Evolutionary conservation across 2,329 filamentous ascomycete species (phyloP).

Genomic region (Colletotrichum chlorophyti): DNA sequence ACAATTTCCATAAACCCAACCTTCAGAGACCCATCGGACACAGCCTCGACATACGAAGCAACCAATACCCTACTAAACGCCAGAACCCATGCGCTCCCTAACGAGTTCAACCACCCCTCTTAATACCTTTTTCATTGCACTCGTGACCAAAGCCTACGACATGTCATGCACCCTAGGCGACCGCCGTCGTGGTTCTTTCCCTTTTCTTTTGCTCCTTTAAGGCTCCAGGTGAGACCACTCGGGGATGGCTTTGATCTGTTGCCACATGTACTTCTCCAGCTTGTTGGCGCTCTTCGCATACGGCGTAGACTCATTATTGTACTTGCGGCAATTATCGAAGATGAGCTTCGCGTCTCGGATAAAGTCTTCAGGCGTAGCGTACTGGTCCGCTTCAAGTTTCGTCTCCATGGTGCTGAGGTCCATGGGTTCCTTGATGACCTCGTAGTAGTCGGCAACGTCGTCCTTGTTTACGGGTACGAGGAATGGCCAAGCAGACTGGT

Average conservation of each 20-base stretch:
- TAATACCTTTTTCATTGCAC: constrained; percentile 1
- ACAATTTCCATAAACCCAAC: too few relatives aligned
- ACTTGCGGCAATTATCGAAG: constrained; percentile 93
- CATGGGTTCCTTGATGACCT: constrained; percentile 98
- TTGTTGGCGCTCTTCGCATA: constrained; percentile 97
- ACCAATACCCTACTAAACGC: constrained; percentile 10
- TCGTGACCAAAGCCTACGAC: constrained; percentile 9
- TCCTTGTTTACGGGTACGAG: constrained; percentile 91
- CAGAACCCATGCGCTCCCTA: background rate
- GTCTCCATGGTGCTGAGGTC: constrained; percentile 94
- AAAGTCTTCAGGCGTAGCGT: constrained; percentile 91
- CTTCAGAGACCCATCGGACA: too few relatives aligned
- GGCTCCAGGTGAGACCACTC: constrained; percentile 80
- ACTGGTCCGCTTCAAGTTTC: constrained; percentile 92
- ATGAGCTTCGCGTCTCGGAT: constrained; percentile 87
- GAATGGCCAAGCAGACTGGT: constrained; percentile 93
- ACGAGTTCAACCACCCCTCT: background rate
- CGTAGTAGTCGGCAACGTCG: constrained; percentile 98
- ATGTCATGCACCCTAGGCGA: constrained; percentile 8
- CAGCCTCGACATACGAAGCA: too few relatives aligned
- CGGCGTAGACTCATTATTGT: constrained; percentile 94
- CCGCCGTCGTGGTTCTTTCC: background rate
- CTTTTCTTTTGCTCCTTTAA: constrained; percentile 39
- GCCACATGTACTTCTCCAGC: constrained; percentile 94
- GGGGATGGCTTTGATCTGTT: constrained; percentile 87